Percentiles rank a stretch among this genome's conserved stretches.
Conservation (phyloP, 768 basidiomycete species). For the Russula abietina region DNA sequence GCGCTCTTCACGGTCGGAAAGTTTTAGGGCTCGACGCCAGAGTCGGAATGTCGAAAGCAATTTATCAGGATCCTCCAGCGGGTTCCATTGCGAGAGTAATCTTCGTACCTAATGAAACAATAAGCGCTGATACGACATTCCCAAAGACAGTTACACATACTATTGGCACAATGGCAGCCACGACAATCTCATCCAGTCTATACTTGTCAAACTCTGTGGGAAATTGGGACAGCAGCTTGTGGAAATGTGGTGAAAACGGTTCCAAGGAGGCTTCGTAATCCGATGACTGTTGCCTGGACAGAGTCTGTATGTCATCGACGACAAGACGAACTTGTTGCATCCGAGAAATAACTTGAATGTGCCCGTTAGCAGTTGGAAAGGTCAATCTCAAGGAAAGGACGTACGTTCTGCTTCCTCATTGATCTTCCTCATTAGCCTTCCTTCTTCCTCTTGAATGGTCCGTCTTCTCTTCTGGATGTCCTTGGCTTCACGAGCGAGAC, state of each 20-base stretch:
- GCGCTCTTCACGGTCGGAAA: conserved; percentile 43
- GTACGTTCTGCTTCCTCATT: conserved; percentile 72
- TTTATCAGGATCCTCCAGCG: conserved; percentile 65
- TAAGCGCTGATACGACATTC: not conserved
- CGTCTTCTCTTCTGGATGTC: conserved; percentile 73
- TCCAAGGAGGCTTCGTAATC: conserved; percentile 68
- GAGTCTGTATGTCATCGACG: conserved; percentile 60
- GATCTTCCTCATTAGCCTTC: conserved; percentile 59
- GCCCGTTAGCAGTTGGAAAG: conserved; percentile 9
- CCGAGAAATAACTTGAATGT: conserved; percentile 60
- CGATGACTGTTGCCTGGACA: conserved; percentile 58
- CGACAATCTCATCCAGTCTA: conserved; percentile 83
- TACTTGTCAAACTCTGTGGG: conserved; percentile 70
- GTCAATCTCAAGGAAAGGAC: conserved; percentile 26
- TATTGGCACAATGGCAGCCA: conserved; percentile 83
- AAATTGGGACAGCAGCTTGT: conserved; percentile 65
- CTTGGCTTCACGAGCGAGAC: conserved; percentile 85
- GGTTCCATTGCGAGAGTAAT: conserved; percentile 73
- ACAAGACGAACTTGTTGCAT: conserved; percentile 73
- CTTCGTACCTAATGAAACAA: conserved; percentile 48
- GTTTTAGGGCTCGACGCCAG: conserved; percentile 65
- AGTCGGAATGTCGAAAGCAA: conserved; percentile 59
- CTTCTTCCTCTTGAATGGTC: conserved; percentile 64
- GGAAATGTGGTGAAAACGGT: conserved; percentile 65
- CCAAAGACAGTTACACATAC: conserved; percentile 33